Evolutionary conservation across 805 yeast species (phyloP).

Genomic region (Vanderwaltozyma yarrowii): DNA sequence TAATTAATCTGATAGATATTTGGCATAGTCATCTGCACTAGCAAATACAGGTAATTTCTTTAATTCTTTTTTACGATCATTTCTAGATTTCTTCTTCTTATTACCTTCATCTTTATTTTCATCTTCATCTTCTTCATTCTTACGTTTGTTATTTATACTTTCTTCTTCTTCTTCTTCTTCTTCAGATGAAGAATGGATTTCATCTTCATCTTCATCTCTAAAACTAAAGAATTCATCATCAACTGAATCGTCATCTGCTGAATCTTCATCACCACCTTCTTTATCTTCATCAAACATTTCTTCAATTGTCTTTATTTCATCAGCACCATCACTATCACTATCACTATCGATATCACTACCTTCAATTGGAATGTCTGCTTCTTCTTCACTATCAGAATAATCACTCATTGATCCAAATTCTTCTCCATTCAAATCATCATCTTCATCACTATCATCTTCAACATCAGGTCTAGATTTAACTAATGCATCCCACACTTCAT

Average conservation of each 20-base stretch:
- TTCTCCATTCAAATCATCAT: slow-evolving; percentile 36
- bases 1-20: slow-evolving; percentile 61
- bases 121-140: slow-evolving; percentile 8
- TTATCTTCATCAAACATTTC: slow-evolving; percentile 24
- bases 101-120: slow-evolving; percentile 3
- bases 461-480: slow-evolving; percentile 66
- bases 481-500: slow-evolving; percentile 72
- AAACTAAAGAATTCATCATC: slow-evolving; percentile 28
- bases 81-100: slow-evolving; percentile 14
- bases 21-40: slow-evolving; percentile 76
- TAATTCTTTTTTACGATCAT: slow-evolving; percentile 25
- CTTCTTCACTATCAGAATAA: slow-evolving; percentile 18
- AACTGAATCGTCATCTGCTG: slow-evolving; percentile 27
- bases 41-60: slow-evolving; percentile 77
- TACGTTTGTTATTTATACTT: slow-evolving; percentile 1
- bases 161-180: slow-evolving; percentile 21
- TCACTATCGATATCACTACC: slow-evolving; percentile 17
- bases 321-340: slow-evolving; percentile 19
- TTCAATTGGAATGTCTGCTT: slow-evolving; percentile 22
- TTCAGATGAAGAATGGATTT: slow-evolving; percentile 3
- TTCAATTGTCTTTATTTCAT: slow-evolving; percentile 15
- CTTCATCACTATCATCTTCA: slow-evolving; percentile 38
- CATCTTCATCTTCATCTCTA: slow-evolving; percentile 23
- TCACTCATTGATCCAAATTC: slow-evolving; percentile 22
- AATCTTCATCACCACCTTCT: slow-evolving; percentile 29